Evolutionary conservation across 2,329 filamentous ascomycete genomes (phyloP).

Genomic region (Cadophora malorum): DNA sequence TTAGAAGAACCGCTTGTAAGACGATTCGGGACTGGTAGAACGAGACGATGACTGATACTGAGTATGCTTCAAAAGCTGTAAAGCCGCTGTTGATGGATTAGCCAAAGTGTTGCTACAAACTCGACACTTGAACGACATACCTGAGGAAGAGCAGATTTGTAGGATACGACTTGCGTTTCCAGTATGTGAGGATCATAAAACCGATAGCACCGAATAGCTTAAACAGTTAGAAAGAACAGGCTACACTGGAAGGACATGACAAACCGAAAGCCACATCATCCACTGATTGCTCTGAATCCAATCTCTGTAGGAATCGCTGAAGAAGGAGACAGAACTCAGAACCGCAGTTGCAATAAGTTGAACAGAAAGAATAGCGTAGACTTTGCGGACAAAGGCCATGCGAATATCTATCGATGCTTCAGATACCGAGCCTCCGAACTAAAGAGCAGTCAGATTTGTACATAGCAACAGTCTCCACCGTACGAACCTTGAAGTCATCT

Average conservation of each 20-base stretch:
- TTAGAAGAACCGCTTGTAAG: slow-evolving; percentile 87
- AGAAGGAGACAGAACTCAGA: slow-evolving; percentile 85
- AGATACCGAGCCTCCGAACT: slow-evolving; percentile 92
- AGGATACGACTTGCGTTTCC: slow-evolving; percentile 95
- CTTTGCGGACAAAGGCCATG: slow-evolving; percentile 96
- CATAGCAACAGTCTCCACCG: slow-evolving; percentile 9
- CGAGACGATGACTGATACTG: slow-evolving; percentile 88
- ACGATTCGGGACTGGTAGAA: slow-evolving; percentile 87
- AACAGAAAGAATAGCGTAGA: slow-evolving; percentile 96
- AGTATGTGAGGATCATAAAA: slow-evolving; percentile 88
- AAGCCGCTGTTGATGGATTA: slow-evolving; percentile 64
- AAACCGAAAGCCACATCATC: slow-evolving; percentile 83
- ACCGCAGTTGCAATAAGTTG: slow-evolving; percentile 86
- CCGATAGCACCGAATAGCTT: slow-evolving; percentile 79
- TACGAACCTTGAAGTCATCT: slow-evolving; percentile 88
- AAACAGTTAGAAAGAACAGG: slow-evolving; percentile 26
- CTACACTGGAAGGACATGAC: slow-evolving; percentile 36
- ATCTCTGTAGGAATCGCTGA: slow-evolving; percentile 75
- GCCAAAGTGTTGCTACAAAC: neutral
- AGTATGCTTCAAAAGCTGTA: slow-evolving; percentile 91
- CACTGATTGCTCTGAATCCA: slow-evolving; percentile 89
- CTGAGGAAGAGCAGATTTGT: slow-evolving; percentile 90
- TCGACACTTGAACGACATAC: neutral
- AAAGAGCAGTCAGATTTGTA: slow-evolving; percentile 30
- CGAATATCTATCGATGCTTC: slow-evolving; percentile 95